Percentiles rank a stretch among this genome's conserved stretches.
These are phyloP conservation scores for Kalmanozyma brasiliensis DNA, from an alignment of 1,284 basidiomycete genomes.

Conservation along the genomic window DNA sequence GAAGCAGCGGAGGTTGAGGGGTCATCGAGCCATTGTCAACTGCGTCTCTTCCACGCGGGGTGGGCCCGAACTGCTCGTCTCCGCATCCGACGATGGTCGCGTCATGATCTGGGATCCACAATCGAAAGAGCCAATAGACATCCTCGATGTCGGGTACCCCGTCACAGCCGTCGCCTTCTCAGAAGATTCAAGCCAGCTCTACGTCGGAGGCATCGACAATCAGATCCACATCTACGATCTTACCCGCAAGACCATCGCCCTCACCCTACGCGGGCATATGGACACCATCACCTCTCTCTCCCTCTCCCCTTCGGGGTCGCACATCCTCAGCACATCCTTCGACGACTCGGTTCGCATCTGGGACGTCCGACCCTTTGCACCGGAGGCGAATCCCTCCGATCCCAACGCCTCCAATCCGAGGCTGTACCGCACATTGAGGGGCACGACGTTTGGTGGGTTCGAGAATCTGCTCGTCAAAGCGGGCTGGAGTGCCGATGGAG, in stretches of 20 bases:
- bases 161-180: conserved; percentile 65
- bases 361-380: conserved; percentile 68
- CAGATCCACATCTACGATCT: conserved; percentile 65
- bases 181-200: conserved; percentile 64
- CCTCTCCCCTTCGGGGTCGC: conserved; percentile 63
- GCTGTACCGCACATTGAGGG: conserved; percentile 60
- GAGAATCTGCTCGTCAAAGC: conserved; percentile 61
- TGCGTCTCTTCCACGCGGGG: conserved; percentile 55
- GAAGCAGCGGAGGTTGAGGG: conserved; percentile 60
- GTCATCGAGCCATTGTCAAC: conserved; percentile 65
- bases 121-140: conserved; percentile 53
- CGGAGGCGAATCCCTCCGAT: conserved; percentile 52
- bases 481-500: conserved; percentile 59
- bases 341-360: conserved; percentile 66
- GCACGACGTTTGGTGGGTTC: conserved; percentile 60
- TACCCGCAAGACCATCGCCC: conserved; percentile 50
- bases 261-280: conserved; percentile 56
- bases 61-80: conserved; percentile 52
- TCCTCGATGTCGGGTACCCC: conserved; percentile 64
- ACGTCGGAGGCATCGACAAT: conserved; percentile 67
- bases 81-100: conserved; percentile 64
- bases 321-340: conserved; percentile 58
- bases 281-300: conserved; percentile 60
- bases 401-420: conserved; percentile 41
- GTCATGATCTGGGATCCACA: conserved; percentile 65